Conservation (phyloP, 73 alveolate species). For the Paramecium octaurelia region DNA sequence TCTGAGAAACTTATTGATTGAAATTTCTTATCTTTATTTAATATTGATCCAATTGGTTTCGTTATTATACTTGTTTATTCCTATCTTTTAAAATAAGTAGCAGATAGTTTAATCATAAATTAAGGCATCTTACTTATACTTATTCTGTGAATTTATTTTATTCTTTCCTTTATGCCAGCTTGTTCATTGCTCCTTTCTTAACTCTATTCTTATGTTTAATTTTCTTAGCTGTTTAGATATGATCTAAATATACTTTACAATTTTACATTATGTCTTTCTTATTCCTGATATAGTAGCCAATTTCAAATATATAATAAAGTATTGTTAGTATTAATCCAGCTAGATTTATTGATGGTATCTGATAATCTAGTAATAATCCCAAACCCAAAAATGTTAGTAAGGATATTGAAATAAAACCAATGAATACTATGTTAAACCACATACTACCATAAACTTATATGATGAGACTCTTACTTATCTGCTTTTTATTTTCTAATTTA, state of each 20-base stretch:
- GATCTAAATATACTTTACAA: neutral
- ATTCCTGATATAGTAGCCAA: neutral
- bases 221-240: neutral
- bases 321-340: neutral
- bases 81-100: neutral
- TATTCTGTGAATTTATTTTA: neutral
- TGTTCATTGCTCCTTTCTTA: neutral
- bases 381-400: neutral
- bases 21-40: neutral
- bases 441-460: slow-evolving; percentile 23
- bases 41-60: neutral
- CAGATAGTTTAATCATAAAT: neutral
- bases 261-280: neutral
- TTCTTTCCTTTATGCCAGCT: neutral
- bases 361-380: neutral
- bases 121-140: neutral
- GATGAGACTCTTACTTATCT: neutral
- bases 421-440: neutral
- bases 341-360: neutral
- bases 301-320: neutral
- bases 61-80: neutral
- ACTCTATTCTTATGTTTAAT: neutral
- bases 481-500: neutral
- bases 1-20: neutral
- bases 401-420: neutral